These are phyloP conservation scores for Fabrea salina DNA, from an alignment of 169 alveolate genomes.

Conservation along the genomic window DNA sequence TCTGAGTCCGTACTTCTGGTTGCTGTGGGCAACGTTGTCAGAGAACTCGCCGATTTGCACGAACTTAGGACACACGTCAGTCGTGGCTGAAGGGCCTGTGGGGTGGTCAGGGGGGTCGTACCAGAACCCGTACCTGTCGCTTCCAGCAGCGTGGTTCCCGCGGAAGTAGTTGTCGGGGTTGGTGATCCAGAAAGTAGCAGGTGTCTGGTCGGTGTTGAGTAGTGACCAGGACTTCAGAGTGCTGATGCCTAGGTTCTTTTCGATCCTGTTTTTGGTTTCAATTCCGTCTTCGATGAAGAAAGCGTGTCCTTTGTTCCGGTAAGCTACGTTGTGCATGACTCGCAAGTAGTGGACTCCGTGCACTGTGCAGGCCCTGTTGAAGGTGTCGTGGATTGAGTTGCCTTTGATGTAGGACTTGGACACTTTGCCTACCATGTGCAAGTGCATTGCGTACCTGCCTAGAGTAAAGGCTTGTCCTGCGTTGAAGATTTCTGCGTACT, in stretches of 20 bases:
- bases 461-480: constrained; percentile 67
- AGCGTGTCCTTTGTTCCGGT: constrained; percentile 67
- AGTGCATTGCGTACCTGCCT: constrained; percentile 75
- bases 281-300: constrained; percentile 79
- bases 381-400: constrained; percentile 58
- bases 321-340: constrained; percentile 64
- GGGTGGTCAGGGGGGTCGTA: constrained; percentile 50
- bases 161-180: constrained; percentile 58
- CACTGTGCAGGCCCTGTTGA: constrained; percentile 60
- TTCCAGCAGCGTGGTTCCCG: constrained; percentile 69
- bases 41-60: constrained; percentile 48
- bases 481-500: constrained; percentile 50
- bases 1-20: constrained; percentile 73
- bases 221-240: constrained; percentile 47
- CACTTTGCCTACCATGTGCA: constrained; percentile 66
- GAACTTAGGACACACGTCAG: constrained; percentile 61
- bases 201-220: constrained; percentile 66
- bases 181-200: constrained; percentile 75
- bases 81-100: constrained; percentile 59
- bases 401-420: constrained; percentile 55
- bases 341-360: constrained; percentile 62
- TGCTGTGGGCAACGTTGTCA: constrained; percentile 66
- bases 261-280: constrained; percentile 60
- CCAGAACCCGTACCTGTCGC: constrained; percentile 75
- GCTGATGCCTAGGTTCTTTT: constrained; percentile 49